phyloP scores from a whole-genome alignment of 345 rosid genomes.

The Jatropha curcas region DNA sequence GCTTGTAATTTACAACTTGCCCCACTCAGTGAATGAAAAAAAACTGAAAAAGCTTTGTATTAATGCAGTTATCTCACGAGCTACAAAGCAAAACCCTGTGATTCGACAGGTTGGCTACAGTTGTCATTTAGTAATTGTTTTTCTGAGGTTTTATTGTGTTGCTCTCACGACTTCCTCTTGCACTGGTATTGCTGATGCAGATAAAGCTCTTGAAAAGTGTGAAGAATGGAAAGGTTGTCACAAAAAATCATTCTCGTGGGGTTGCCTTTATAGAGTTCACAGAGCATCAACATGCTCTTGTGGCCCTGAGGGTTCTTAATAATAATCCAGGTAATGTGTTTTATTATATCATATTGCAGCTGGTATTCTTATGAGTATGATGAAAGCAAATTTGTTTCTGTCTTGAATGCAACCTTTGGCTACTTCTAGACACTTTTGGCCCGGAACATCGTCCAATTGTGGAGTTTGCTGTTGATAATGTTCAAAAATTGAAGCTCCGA shows the following conservation, averaged over 20 bases:
- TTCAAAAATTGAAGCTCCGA: conserved; percentile 68
- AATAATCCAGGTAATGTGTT: conserved; percentile 73
- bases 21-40: conserved; percentile 70
- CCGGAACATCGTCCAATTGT: conserved; percentile 75
- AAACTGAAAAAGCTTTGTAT: conserved; percentile 65
- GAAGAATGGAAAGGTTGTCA: conserved; percentile 63
- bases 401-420: conserved; percentile 8
- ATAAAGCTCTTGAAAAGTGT: conserved; percentile 66
- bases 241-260: conserved; percentile 74
- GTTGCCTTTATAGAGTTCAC: conserved; percentile 87
- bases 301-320: conserved; percentile 88
- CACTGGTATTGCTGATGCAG: conserved; percentile 38
- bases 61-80: conserved; percentile 80
- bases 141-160: not conserved
- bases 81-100: conserved; percentile 83
- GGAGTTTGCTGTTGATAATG: conserved; percentile 83
- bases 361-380: not conserved
- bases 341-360: not conserved
- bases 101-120: conserved; percentile 68
- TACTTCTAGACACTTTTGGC: conserved; percentile 73
- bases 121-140: not conserved
- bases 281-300: conserved; percentile 87
- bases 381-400: not conserved
- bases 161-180: not conserved
- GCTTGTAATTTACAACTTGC: conserved; percentile 78